phyloP scores from a whole-genome alignment of 371 early-diverging fungal genomes.

The Enterocytospora artemiae region DNA sequence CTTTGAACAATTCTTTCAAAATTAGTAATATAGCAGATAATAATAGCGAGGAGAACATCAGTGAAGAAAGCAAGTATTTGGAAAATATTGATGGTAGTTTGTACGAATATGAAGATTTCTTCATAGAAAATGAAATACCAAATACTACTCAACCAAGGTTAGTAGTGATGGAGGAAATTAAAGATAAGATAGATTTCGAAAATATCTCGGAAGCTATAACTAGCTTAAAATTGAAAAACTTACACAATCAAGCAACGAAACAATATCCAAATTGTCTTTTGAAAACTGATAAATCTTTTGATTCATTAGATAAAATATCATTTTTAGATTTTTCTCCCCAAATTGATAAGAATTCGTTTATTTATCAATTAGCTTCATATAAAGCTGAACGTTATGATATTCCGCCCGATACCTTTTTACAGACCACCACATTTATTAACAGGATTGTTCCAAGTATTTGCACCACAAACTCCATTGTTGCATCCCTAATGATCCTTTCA shows the following conservation, averaged over 20 bases:
- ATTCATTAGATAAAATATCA: too few species aligned
- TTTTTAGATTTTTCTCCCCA: not conserved
- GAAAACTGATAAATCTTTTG: too few species aligned
- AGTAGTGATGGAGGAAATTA: not conserved
- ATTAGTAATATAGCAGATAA: slow-evolving; percentile 1
- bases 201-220: too few species aligned
- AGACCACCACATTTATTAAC: slow-evolving; percentile 37
- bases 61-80: too few species aligned
- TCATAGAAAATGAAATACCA: too few species aligned
- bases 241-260: too few species aligned
- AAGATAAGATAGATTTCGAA: not conserved
- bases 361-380: slow-evolving; percentile 40
- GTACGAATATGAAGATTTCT: too few species aligned
- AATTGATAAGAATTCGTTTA: slow-evolving; percentile 23
- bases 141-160: too few species aligned
- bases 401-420: slow-evolving; percentile 13
- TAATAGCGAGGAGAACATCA: slow-evolving; percentile 5
- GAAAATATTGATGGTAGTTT: not conserved
- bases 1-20: not conserved
- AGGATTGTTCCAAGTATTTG: slow-evolving; percentile 55
- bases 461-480: slow-evolving; percentile 55
- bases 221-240: too few species aligned
- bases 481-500: slow-evolving; percentile 60
- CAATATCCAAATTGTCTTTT: too few species aligned
- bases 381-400: slow-evolving; percentile 41